phyloP scores from a whole-genome alignment of 2,329 filamentous ascomycete genomes.

The Trichoderma koningii region DNA sequence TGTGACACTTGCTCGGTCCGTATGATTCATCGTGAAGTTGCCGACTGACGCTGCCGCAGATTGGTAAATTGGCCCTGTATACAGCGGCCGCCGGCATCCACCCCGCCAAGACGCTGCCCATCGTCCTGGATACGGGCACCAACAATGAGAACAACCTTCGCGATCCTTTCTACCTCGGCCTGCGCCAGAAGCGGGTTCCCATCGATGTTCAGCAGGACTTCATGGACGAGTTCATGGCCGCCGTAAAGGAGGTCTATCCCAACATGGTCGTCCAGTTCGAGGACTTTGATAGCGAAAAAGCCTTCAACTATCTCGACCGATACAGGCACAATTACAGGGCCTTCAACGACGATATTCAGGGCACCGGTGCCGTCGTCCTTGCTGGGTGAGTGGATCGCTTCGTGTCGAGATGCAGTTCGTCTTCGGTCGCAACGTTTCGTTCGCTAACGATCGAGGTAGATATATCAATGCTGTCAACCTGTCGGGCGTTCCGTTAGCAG shows the following conservation, averaged over 20 bases:
- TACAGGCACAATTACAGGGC: constrained; percentile 88
- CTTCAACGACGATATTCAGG: constrained; percentile 99
- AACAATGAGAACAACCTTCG: constrained; percentile 66
- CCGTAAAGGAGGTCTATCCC: constrained; percentile 72
- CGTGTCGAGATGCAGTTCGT: not conserved
- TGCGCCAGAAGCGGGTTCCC: constrained; percentile 77
- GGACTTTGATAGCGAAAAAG: constrained; percentile 90
- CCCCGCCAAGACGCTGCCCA: constrained; percentile 77
- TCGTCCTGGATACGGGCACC: constrained; percentile 68
- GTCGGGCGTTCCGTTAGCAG: constrained; percentile 79
- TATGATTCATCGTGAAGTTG: not conserved
- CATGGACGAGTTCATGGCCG: constrained; percentile 96
- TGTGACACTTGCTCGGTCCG: constrained; percentile 31
- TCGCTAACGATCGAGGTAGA: constrained; percentile 35
- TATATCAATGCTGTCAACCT: constrained; percentile 76
- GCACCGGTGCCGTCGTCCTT: constrained; percentile 91
- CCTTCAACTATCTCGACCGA: constrained; percentile 88
- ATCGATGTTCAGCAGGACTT: constrained; percentile 82
- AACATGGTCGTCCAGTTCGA: constrained; percentile 85
- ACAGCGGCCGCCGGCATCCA: constrained; percentile 93
- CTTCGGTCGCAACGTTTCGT: not conserved
- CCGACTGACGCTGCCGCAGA: constrained; percentile 45
- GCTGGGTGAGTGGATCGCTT: constrained; percentile 61
- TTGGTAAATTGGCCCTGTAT: constrained; percentile 94
- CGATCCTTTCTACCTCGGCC: constrained; percentile 83